Evolutionary conservation across 352 stramenopile species (phyloP).

Genomic region (Blastocystis sp.): DNA sequence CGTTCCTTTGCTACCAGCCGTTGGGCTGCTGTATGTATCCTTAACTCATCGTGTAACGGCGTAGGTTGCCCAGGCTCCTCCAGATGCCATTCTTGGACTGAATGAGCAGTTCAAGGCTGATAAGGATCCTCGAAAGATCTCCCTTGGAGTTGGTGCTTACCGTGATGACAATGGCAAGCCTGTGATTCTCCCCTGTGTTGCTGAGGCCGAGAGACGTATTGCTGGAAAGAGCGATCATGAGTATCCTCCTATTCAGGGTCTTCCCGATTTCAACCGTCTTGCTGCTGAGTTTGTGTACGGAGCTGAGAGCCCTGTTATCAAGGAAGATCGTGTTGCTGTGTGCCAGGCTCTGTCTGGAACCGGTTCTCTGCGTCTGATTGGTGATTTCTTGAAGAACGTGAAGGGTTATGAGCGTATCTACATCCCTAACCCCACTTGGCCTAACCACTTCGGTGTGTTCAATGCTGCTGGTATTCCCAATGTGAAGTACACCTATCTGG

Average conservation of each 20-base stretch:
- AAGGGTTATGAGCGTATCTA: constrained; percentile 80
- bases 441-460: constrained; percentile 94
- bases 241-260: constrained; percentile 90
- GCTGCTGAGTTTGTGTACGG: constrained; percentile 92
- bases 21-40: constrained; percentile 15
- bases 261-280: constrained; percentile 90
- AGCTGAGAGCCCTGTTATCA: constrained; percentile 84
- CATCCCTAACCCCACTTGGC: constrained; percentile 97
- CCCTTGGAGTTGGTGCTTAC: constrained; percentile 97
- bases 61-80: constrained; percentile 68
- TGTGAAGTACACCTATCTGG: constrained; percentile 83
- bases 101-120: constrained; percentile 78
- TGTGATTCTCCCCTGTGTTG: constrained; percentile 75
- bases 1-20: constrained; percentile 47
- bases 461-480: constrained; percentile 79
- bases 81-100: constrained; percentile 72
- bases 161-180: constrained; percentile 85
- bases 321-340: constrained; percentile 85
- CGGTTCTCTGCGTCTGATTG: constrained; percentile 89
- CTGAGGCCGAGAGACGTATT: constrained; percentile 90
- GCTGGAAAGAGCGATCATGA: constrained; percentile 91
- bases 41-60: constrained; percentile 21
- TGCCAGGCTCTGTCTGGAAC: constrained; percentile 93
- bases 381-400: constrained; percentile 89
- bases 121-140: constrained; percentile 87